Evolutionary conservation across 176 grass and related monocot genomes (phyloP).

Genomic region (Aegilops tauschii): DNA sequence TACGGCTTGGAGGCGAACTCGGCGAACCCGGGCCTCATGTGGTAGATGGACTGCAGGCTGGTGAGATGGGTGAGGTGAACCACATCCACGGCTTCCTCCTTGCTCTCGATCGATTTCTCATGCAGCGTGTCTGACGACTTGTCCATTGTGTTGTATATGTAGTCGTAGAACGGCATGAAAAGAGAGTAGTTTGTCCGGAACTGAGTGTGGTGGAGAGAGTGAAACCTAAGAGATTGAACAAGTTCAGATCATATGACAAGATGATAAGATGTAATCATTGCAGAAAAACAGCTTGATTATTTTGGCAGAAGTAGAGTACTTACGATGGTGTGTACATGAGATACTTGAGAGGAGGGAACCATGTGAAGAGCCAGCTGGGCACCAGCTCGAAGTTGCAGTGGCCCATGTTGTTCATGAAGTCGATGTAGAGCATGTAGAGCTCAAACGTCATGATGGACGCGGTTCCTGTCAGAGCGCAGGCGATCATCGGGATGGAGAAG

Average conservation of each 20-base stretch:
- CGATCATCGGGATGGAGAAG: slow-evolving; percentile 49
- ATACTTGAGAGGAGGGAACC: slow-evolving; percentile 68
- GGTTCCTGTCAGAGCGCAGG: slow-evolving; percentile 20
- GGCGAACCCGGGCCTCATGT: slow-evolving; percentile 59
- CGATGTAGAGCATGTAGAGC: slow-evolving; percentile 46
- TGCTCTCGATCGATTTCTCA: slow-evolving; percentile 36
- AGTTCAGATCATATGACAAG: background rate
- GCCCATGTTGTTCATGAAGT: slow-evolving; percentile 81
- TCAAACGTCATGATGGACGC: slow-evolving; percentile 17
- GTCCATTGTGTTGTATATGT: slow-evolving; percentile 63
- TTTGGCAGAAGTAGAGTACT: slow-evolving; percentile 9
- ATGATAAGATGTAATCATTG: background rate
- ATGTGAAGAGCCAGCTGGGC: slow-evolving; percentile 48
- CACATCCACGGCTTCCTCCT: slow-evolving; percentile 48
- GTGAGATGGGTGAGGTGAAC: slow-evolving; percentile 67
- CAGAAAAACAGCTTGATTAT: background rate
- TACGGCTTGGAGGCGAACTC: slow-evolving; percentile 55
- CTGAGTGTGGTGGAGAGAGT: slow-evolving; percentile 75
- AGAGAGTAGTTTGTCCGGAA: slow-evolving; percentile 76
- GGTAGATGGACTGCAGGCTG: slow-evolving; percentile 53
- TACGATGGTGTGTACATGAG: slow-evolving; percentile 84
- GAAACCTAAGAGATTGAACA: slow-evolving; percentile 33
- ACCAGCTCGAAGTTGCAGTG: slow-evolving; percentile 79
- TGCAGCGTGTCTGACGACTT: slow-evolving; percentile 63
- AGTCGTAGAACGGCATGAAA: slow-evolving; percentile 81